Base-by-base conservation (phyloP, 1,284 basidiomycete species). In the Pisolithus thermaeus region DNA sequence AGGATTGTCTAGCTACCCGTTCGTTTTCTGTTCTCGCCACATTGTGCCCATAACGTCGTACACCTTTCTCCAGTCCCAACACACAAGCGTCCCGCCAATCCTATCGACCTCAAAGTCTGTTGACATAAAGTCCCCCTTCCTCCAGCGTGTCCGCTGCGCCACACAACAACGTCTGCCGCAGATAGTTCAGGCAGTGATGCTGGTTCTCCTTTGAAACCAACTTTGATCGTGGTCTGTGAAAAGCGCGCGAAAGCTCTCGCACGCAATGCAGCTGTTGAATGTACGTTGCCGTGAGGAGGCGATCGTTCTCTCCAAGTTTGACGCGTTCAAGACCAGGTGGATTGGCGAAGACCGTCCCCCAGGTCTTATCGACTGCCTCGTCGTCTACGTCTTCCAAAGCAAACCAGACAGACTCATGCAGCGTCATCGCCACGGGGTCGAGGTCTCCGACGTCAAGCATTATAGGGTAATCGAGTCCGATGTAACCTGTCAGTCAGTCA, bases 181-280 rank as follows among this genome's bases (percentile, higher is more conserved):
- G 50, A 49, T 67, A 68, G 38, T 60, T 58, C n/a, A 66, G 52
- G 51, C 64, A 68, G 46, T 68, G 66, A 3, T 30, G 28, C 28
- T 30, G 28, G 28, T 30, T 9, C 4, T 28, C 57, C 50, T 36
- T 64, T 44, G 25, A 23, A 25, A n/a, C 40, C 40, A 42, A 42
- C 20, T 25, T 16, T 9, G 40, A 25, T 42, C 40, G 20, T 25
- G 40, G 20, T 42, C 40, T 25, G 18, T 25, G 53, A 32, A 61
- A 53, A 3, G 56, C 59, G 12, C 38, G 46, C 23, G 58, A 50
- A 27, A 67, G 52, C 25, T 56, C 54, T 14, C 58, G 55, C 3
- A 67, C 44, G 50, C 63, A 67, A 40, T 66, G 67, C 27, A 57
- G 44, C 49, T 68, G 58, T 46, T 68, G 63, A 50, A 57, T 60